Evolutionary conservation across 495 filamentous ascomycete species (phyloP), one percentile per base, ranked within the genome.

Genomic region (Lasiosphaeria hispida): DNA sequence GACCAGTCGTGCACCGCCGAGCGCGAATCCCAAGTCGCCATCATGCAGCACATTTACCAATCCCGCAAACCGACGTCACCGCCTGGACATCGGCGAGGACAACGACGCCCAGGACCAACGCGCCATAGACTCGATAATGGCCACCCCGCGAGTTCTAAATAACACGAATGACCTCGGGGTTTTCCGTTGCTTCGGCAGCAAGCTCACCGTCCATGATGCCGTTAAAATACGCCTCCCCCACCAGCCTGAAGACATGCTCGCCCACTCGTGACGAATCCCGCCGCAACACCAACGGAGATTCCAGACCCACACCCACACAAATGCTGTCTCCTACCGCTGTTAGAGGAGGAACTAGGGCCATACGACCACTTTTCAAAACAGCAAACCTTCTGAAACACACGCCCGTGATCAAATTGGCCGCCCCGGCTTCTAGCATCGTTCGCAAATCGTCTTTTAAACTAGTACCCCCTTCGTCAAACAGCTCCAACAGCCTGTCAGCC

Each of bases 141-240:
- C n/a, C n/a, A n/a, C n/a, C n/a, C n/a, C n/a, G n/a, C n/a, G n/a
- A n/a, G n/a, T n/a, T n/a, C 41, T 44, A 44, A 44, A 44, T 15
- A 15, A 44, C 7, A 9, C 41, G 41, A 10, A 44, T 44, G 7
- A 8, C 7, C 14, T 15, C 14, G 14, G 10, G 7, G 8, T 44
- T 15, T 7, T 44, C 41, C 41, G 13, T 39, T 39, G 41, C 41
- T 44, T 44, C 14, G 7, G 7, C 41, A 7, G 41, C 41, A 44
- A 44, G 41, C 41, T 44, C 41, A 9, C 41, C 41, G 17, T 44
- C 41, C 41, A 44, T 44, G 41, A 44, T 44, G 41, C 41, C 41
- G 14, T 44, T 7, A 44, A 44, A 8, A 44, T 44, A 44, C 14
- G 41, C 41, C 14, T 44, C 41, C 41, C 41, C 41, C 10, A 44